Conservation (phyloP, 371 early-diverging fungal genomes). For the Apophysomyces trapeziformis region DNA sequence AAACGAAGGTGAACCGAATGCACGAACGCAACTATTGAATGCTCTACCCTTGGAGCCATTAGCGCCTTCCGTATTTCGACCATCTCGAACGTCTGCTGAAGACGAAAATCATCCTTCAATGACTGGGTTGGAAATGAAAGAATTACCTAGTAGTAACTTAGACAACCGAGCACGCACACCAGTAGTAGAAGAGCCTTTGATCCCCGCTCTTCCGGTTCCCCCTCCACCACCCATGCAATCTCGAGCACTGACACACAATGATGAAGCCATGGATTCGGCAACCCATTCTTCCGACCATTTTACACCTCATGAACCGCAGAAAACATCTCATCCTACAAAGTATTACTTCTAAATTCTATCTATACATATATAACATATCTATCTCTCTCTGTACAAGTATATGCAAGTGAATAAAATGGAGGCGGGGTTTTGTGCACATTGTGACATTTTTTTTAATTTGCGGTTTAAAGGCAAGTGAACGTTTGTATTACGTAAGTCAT, state of each 20-base stretch:
- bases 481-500: no score
- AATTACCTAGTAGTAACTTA: background rate
- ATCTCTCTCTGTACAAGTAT: background rate
- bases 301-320: background rate
- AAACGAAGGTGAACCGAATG: slow-evolving; percentile 2
- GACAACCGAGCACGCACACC: background rate
- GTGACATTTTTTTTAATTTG: no score
- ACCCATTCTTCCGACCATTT: slow-evolving; percentile 4
- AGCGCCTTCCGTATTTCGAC: background rate
- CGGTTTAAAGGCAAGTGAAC: no score
- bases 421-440: no score
- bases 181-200: background rate
- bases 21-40: background rate
- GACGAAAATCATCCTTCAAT: background rate
- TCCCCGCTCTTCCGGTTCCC: background rate
- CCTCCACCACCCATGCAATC: slow-evolving; percentile 13
- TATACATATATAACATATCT: background rate
- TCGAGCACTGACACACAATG: slow-evolving; percentile 4
- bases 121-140: background rate
- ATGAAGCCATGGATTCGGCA: background rate
- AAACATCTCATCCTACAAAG: background rate
- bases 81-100: background rate
- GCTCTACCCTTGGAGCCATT: slow-evolving; percentile 3
- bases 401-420: no score
- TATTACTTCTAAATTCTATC: background rate